Conservation (phyloP, 2,329 filamentous ascomycete genomes). For the Aspergillus pseudoglaucus region DNA sequence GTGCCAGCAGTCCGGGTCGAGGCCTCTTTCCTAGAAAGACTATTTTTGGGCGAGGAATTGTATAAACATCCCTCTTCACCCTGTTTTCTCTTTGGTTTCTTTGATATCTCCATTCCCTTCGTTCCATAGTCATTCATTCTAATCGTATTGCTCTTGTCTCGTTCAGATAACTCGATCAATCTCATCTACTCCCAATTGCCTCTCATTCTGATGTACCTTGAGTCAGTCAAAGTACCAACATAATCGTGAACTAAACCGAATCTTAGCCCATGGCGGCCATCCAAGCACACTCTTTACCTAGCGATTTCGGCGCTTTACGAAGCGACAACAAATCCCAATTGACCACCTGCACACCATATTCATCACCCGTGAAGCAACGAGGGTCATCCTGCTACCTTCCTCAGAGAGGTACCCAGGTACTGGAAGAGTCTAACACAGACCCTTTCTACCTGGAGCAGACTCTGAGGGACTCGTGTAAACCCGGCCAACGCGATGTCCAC, state of each 20-base stretch:
- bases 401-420: conserved; percentile 15
- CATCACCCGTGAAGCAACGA: conserved; percentile 20
- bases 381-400: conserved; percentile 25
- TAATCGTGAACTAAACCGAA: conserved; percentile 9
- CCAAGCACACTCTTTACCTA: conserved; percentile 22
- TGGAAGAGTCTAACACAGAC: conserved; percentile 31
- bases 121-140: conserved; percentile 7
- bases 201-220: background rate
- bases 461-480: conserved; percentile 16
- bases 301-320: conserved; percentile 27
- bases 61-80: conserved; percentile 33
- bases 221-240: background rate
- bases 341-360: conserved; percentile 21
- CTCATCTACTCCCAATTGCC: background rate
- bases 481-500: conserved; percentile 26
- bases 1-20: background rate
- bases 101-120: background rate
- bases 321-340: conserved; percentile 27
- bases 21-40: conserved; percentile 4
- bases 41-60: conserved; percentile 19
- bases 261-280: conserved; percentile 34
- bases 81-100: conserved; percentile 11
- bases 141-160: background rate
- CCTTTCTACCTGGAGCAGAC: conserved; percentile 36
- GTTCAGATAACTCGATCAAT: background rate